Percentiles rank a stretch among this genome's conserved stretches.
Conservation (phyloP, 305 asterid species). For the Fraxinus nigra region DNA sequence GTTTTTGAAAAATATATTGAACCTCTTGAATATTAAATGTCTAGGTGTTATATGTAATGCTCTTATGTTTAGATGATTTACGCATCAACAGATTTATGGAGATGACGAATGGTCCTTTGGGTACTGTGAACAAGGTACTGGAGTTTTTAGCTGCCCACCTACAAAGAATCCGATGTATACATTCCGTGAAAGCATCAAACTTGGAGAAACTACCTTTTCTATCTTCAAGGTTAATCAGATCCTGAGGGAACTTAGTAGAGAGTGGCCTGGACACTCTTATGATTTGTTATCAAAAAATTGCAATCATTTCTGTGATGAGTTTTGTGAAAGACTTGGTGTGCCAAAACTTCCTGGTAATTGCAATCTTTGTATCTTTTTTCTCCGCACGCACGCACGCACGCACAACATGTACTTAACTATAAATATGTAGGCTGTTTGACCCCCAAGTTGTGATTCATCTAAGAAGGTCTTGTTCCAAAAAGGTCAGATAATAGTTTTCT, state of each 20-base stretch:
- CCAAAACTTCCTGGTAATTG: conserved; percentile 90
- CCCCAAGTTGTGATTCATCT: conserved; percentile 1
- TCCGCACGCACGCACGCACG: background rate
- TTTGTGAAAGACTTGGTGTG: conserved; percentile 89
- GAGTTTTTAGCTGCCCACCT: conserved; percentile 51
- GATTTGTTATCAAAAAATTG: conserved; percentile 88
- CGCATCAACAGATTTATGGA: conserved; percentile 31
- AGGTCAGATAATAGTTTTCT: conserved; percentile 1
- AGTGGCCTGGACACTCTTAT: conserved; percentile 91
- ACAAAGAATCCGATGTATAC: conserved; percentile 49
- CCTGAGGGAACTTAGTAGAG: conserved; percentile 84
- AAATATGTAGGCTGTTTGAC: background rate
- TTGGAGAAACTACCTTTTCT: conserved; percentile 66
- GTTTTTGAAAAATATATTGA: background rate
- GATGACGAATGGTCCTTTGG: conserved; percentile 61
- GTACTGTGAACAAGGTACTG: conserved; percentile 52
- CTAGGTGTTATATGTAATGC: background rate
- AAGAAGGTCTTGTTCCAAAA: conserved; percentile 8
- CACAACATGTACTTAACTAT: background rate
- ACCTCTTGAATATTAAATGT: background rate
- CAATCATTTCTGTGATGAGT: conserved; percentile 91
- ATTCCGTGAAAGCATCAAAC: conserved; percentile 55
- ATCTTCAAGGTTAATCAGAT: conserved; percentile 79
- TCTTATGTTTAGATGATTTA: background rate
- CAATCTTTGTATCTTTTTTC: conserved; percentile 2